A percentile compares a stretch with the other conserved stretches of the same genome.
Evolutionary conservation across 2,329 filamentous ascomycete species (phyloP).

Genomic region (Phoma sp.): DNA sequence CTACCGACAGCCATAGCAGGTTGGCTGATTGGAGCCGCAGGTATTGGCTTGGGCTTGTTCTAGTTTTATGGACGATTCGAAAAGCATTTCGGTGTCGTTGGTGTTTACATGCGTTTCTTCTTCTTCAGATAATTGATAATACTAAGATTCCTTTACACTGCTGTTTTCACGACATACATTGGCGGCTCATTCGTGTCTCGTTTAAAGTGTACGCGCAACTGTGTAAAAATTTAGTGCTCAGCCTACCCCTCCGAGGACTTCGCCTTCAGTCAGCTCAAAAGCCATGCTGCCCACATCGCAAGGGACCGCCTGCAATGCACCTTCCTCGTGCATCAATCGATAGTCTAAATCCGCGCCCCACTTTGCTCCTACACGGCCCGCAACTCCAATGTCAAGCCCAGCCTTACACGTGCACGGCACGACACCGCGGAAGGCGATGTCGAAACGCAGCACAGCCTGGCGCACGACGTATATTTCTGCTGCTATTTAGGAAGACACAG

Average conservation of each 20-base stretch:
- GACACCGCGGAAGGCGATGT: conserved; percentile 1
- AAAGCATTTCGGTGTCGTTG: conserved; percentile 2
- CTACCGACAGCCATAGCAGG: conserved; percentile 22
- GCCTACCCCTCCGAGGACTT: background rate
- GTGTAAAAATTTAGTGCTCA: background rate
- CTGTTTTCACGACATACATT: background rate
- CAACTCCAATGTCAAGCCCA: conserved; percentile 3
- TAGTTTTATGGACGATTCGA: conserved; percentile 1
- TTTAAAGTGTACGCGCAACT: background rate
- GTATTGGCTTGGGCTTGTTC: conserved; percentile 30
- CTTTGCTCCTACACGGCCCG: conserved; percentile 7
- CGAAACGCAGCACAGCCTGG: background rate
- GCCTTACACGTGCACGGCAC: conserved; percentile 6
- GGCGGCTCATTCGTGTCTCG: background rate
- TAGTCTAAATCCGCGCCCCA: conserved; percentile 9
- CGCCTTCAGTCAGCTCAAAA: background rate
- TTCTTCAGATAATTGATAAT: conserved; percentile 6
- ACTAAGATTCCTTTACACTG: background rate
- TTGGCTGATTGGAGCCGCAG: conserved; percentile 30
- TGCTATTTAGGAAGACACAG: background rate
- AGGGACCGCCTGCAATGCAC: conserved; percentile 8
- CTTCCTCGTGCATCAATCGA: conserved; percentile 14
- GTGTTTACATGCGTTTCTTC: background rate
- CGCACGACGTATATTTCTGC: background rate
- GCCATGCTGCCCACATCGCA: background rate